These are phyloP conservation scores for Silene latifolia DNA, from an alignment of 148 eudicot genomes.

Conservation along the genomic window DNA sequence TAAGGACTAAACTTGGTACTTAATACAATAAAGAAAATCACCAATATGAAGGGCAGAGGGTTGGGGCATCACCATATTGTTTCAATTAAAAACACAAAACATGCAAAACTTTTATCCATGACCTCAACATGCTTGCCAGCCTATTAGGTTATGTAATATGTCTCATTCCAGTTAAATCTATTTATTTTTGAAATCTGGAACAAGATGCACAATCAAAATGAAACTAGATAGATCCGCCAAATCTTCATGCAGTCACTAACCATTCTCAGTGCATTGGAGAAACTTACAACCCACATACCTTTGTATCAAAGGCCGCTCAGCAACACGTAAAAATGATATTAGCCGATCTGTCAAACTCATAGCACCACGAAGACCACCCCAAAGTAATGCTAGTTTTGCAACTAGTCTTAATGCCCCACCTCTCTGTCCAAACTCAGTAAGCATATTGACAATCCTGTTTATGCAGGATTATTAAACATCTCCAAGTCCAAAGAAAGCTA, in stretches of 20 bases:
- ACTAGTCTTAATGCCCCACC: slow-evolving; percentile 76
- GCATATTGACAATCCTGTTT: slow-evolving; percentile 72
- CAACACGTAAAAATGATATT: slow-evolving; percentile 62
- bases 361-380: slow-evolving; percentile 99
- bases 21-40: neutral
- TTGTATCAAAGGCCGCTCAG: slow-evolving; percentile 77
- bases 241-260: neutral
- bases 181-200: neutral
- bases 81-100: neutral
- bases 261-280: neutral
- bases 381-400: slow-evolving; percentile 82
- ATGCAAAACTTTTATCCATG: neutral
- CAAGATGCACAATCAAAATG: neutral
- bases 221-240: neutral
- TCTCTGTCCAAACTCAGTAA: slow-evolving; percentile 78
- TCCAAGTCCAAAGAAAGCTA: neutral
- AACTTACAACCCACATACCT: slow-evolving; percentile 43
- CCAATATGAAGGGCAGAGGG: neutral
- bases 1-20: no score
- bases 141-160: neutral
- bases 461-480: slow-evolving; percentile 19
- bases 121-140: neutral
- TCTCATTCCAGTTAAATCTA: neutral
- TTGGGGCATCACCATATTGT: neutral
- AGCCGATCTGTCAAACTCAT: slow-evolving; percentile 81